Evolutionary conservation across 2,329 filamentous ascomycete species (phyloP), one percentile per base, ranked within the genome.

Genomic region (Penicillium sp.): DNA sequence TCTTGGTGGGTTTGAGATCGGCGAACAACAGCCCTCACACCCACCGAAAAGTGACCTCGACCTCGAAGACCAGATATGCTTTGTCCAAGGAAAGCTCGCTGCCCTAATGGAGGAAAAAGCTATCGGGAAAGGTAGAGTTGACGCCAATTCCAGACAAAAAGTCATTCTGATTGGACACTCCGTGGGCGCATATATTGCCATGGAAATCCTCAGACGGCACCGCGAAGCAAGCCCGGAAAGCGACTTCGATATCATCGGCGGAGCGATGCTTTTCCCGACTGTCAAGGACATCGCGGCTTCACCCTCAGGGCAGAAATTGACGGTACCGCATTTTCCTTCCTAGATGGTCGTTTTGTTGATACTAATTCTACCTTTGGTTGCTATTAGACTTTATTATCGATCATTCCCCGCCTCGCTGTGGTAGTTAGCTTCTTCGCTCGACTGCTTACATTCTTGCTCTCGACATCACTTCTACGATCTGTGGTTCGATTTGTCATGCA

Each of bases 81-180:
- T 78, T 53, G 72, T 78, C 5, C 76, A 79, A 47, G 61, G 64
- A 3, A 73, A 74, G 23, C 59, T 84, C 1, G 67, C 74, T 14
- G 56, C 70, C 1, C 61, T 79, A 10, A 70, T 79, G 46, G 32
- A 45, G 1, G 30, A 43, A 1, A 45, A 39, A 6, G 10, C 13
- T 16, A 34, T 13, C 8, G 11, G 13, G 4, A 23, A 38, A 19
- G 9, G 2, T 23, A 41, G n/a, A 2, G n/a, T 42, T 36, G 4
- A 34, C 0, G 3, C 47, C 7, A 39, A 38, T 19, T 16, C 4
- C 3, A 61, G 35, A 36, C 55, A 35, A 5, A 73, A 74, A 46
- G 81, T 91, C 16, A 78, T 90, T 7, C 73, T 92, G 14, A 81
- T 88, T 46, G 89, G 88, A 4, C 89, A 92, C 70, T 90, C 87